Percentiles rank a stretch among this genome's conserved stretches.
These are phyloP conservation scores for Piper longum DNA, from an alignment of 164 flowering plant species.

Conservation along the genomic window DNA sequence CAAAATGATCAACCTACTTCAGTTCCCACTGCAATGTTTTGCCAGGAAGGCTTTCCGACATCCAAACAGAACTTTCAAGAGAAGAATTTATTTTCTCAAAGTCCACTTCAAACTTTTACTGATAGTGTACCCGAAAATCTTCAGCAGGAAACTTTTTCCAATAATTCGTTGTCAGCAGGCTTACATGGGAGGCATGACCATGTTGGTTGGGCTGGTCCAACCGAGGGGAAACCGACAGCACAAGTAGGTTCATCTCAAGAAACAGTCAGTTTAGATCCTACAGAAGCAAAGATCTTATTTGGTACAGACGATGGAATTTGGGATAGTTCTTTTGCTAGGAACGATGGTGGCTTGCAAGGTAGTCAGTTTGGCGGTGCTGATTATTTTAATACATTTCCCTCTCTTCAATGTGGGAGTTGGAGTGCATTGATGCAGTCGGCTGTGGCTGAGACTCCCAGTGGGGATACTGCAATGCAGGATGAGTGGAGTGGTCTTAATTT, in stretches of 20 bases:
- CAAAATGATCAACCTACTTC: conserved; percentile 23
- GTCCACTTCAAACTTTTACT: conserved; percentile 20
- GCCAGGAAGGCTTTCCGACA: conserved; percentile 19
- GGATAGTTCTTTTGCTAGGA: conserved; percentile 33
- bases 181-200: conserved; percentile 25
- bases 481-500: conserved; percentile 75
- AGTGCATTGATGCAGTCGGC: conserved; percentile 98
- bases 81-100: conserved; percentile 26
- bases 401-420: conserved; percentile 79
- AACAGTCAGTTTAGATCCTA: conserved; percentile 42
- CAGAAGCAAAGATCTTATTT: conserved; percentile 57
- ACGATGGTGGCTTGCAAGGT: conserved; percentile 14
- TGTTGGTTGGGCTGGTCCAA: conserved; percentile 22
- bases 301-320: conserved; percentile 40
- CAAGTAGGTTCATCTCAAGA: conserved; percentile 30
- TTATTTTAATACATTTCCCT: conserved; percentile 27
- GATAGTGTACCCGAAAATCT: conserved; percentile 18
- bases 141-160: conserved; percentile 21
- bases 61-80: conserved; percentile 33
- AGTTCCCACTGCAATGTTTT: conserved; percentile 21
- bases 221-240: conserved; percentile 14
- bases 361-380: conserved; percentile 27
- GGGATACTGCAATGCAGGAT: conserved; percentile 56
- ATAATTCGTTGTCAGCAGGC: conserved; percentile 24
- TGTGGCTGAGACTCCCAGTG: conserved; percentile 70